Evolutionary conservation across 2,329 filamentous ascomycete genomes (phyloP), one percentile per base, ranked within the genome.

Genomic region (Aspergillus pseudoviridinutans): DNA sequence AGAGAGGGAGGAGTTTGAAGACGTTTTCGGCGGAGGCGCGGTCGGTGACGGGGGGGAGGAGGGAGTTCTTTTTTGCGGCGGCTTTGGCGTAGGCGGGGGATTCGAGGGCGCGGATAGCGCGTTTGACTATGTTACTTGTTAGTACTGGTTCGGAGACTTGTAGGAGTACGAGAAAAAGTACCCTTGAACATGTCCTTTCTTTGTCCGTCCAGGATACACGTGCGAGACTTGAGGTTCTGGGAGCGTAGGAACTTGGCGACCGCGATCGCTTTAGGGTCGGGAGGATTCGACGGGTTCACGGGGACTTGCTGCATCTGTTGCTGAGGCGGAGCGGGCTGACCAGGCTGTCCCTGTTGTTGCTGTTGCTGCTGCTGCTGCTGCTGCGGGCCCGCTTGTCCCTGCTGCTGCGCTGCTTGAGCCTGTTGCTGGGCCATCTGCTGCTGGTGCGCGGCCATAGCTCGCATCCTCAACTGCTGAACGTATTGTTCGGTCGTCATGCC

Each of bases 151-250:
- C 38, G 29, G 35, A 17, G 20, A 28, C 12, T 17, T 4, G 25
- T 3, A 27, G 20, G 10, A 3, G 4, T 2, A 14, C 3, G 12
- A 12, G 12, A 35, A n/a, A 12, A 44, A 17, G 53, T 80, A 93
- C 91, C 92, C 82, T 88, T 89, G 77, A 99, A 97, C 90, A 99
- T 95, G 64, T 99, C 93, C 78, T 96, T 97, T 69, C 94, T 86
- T 82, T 97, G 92, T 68, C 94, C 94, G 64, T 97, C 92, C 64
- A 97, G 84, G 63, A 99, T 95, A 73, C 90, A 93, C 20, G 92
- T 97, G 62, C 94, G 84, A 20, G 85, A 83, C 83, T 99, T 99
- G 63, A 99, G 79, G 58, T 94, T 85, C 77, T 97, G 92, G 58
- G 83, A 76, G 65, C 87, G 87, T 58, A 99, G 79, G 77, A 96